A percentile compares a stretch with the other conserved stretches of the same genome.
phyloP scores from a whole-genome alignment of 352 stramenopile species.

The Thalassiosira hispida region DNA sequence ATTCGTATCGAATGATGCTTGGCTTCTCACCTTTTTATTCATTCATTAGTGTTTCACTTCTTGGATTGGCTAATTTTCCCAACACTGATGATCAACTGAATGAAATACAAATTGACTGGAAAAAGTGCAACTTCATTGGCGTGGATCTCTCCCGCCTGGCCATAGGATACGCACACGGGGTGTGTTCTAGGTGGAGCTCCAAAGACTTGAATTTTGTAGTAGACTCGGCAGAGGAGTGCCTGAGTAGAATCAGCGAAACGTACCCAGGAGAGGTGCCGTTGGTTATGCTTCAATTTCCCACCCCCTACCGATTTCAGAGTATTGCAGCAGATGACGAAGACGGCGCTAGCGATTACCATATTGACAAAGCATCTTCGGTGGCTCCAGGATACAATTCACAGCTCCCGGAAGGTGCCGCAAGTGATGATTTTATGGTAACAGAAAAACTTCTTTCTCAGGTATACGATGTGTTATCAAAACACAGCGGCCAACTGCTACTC shows the following conservation, averaged over 20 bases:
- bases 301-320: slow-evolving; percentile 60
- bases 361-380: slow-evolving; percentile 22
- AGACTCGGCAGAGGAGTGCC: slow-evolving; percentile 61
- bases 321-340: slow-evolving; percentile 1
- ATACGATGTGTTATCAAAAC: slow-evolving; percentile 31
- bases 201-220: slow-evolving; percentile 62
- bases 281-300: slow-evolving; percentile 77
- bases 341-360: not conserved
- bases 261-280: slow-evolving; percentile 70
- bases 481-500: slow-evolving; percentile 57
- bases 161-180: slow-evolving; percentile 60
- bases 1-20: no score
- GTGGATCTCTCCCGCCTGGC: slow-evolving; percentile 67
- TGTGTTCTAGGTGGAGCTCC: slow-evolving; percentile 60
- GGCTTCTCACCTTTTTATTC: no score
- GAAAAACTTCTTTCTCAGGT: slow-evolving; percentile 55
- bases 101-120: slow-evolving; percentile 44
- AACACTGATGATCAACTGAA: not conserved
- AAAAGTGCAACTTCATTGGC: slow-evolving; percentile 74
- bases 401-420: slow-evolving; percentile 55
- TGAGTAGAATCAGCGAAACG: slow-evolving; percentile 42
- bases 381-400: slow-evolving; percentile 63
- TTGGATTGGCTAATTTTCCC: slow-evolving; percentile 52
- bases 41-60: slow-evolving; percentile 66
- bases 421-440: slow-evolving; percentile 78